A percentile compares a stretch with the other conserved stretches of the same genome.
These are phyloP conservation scores for Diaporthe citrichinensis DNA, from an alignment of 2,329 filamentous ascomycete genomes.

Conservation along the genomic window DNA sequence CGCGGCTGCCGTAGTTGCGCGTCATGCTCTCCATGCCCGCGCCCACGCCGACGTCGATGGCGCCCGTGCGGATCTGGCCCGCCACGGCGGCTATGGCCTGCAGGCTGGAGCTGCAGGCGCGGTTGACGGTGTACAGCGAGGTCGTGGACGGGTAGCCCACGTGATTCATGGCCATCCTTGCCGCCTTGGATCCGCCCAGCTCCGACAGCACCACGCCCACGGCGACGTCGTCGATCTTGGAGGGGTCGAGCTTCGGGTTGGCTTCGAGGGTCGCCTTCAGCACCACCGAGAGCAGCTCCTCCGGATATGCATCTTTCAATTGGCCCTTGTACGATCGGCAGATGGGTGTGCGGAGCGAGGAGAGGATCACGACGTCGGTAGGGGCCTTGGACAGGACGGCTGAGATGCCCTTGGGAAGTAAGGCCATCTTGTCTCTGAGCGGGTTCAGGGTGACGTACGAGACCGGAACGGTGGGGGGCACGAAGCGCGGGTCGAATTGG, in stretches of 20 bases:
- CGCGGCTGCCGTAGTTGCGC: constrained; percentile 85
- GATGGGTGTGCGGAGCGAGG: constrained; percentile 89
- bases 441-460: not conserved
- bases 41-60: constrained; percentile 81
- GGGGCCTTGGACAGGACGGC: constrained; percentile 84
- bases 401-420: constrained; percentile 75
- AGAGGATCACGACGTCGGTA: constrained; percentile 89
- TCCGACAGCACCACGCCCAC: constrained; percentile 93
- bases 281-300: constrained; percentile 83
- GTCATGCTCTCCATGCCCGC: constrained; percentile 99
- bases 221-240: constrained; percentile 82
- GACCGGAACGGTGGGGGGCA: constrained; percentile 4
- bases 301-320: constrained; percentile 90
- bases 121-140: constrained; percentile 88
- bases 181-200: constrained; percentile 90
- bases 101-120: constrained; percentile 85
- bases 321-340: constrained; percentile 86
- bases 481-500: not conserved
- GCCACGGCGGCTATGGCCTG: constrained; percentile 83
- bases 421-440: constrained; percentile 53
- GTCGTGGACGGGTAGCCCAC: constrained; percentile 81
- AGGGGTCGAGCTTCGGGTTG: constrained; percentile 79
- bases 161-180: constrained; percentile 91
- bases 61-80: constrained; percentile 80
- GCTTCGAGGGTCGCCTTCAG: constrained; percentile 78